Conservation (phyloP, 495 filamentous ascomycete genomes). For the Penicillium turbatum region DNA sequence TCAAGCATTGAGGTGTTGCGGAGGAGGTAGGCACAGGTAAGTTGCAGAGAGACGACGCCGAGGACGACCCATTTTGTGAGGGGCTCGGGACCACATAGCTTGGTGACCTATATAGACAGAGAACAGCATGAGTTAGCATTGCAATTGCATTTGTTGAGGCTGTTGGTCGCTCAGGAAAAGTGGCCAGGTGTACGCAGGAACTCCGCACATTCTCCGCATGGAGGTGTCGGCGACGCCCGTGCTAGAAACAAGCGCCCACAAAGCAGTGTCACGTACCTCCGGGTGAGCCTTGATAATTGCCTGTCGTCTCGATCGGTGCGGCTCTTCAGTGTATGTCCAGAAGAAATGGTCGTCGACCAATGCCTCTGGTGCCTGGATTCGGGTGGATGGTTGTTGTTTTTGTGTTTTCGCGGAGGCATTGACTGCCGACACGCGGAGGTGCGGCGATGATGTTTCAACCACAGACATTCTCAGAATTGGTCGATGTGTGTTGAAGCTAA, state of each 20-base stretch:
- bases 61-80: constrained; percentile 91
- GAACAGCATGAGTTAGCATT: constrained; percentile 9
- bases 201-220: constrained; percentile 6
- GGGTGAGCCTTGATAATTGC: constrained; percentile 99
- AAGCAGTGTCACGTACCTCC: constrained; percentile 56
- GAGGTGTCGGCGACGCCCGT: not conserved
- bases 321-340: constrained; percentile 99
- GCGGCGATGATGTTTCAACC: constrained; percentile 33
- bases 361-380: constrained; percentile 33
- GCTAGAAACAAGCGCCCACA: not conserved
- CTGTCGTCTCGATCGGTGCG: constrained; percentile 81
- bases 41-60: constrained; percentile 76
- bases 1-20: constrained; percentile 77
- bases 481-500: constrained; percentile 12
- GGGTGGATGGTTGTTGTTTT: constrained; percentile 20
- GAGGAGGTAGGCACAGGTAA: constrained; percentile 74
- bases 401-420: constrained; percentile 22
- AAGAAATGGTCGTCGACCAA: constrained; percentile 57
- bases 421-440: constrained; percentile 37
- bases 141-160: not conserved
- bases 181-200: constrained; percentile 1
- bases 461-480: constrained; percentile 28
- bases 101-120: constrained; percentile 69
- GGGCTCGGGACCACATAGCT: constrained; percentile 95
- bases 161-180: not conserved